Percentiles rank a stretch among this genome's conserved stretches.
phyloP scores from a whole-genome alignment of 257 asterid genomes.

The Ocimum tenuiflorum region DNA sequence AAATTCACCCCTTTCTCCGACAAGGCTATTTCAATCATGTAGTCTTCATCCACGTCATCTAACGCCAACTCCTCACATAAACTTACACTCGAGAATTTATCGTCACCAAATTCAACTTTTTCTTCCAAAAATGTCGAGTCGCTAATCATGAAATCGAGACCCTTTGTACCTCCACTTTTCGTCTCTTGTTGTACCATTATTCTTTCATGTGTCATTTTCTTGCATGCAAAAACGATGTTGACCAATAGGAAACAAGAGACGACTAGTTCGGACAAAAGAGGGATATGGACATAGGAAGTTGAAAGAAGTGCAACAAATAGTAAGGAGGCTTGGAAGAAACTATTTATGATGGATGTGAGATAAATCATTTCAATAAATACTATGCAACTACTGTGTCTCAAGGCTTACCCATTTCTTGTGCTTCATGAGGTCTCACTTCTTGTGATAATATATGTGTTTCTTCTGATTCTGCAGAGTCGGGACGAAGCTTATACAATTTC shows the following conservation, averaged over 20 bases:
- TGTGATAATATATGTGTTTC: neutral
- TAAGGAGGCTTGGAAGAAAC: slow-evolving; percentile 16
- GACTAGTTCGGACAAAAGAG: neutral
- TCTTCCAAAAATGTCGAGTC: neutral
- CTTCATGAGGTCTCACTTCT: neutral
- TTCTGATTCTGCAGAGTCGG: neutral
- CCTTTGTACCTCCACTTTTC: neutral
- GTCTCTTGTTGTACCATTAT: neutral
- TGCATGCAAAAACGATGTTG: slow-evolving; percentile 6
- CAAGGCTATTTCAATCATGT: slow-evolving; percentile 20
- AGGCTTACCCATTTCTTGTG: neutral
- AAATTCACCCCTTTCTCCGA: neutral
- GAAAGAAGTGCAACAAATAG: slow-evolving; percentile 21
- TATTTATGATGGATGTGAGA: slow-evolving; percentile 1
- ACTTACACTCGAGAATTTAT: neutral
- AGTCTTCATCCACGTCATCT: slow-evolving; percentile 20
- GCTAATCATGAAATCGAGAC: neutral
- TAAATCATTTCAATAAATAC: neutral
- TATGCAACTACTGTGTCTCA: neutral
- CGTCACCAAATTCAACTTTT: neutral
- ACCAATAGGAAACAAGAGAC: slow-evolving; percentile 6
- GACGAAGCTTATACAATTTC: too few species aligned
- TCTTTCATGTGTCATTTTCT: neutral
- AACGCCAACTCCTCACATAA: neutral
- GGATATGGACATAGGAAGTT: slow-evolving; percentile 7